A percentile compares a stretch with the other conserved stretches of the same genome.
These are phyloP conservation scores for Anthostomella pinea DNA, from an alignment of 2,329 filamentous ascomycete genomes.

Conservation along the genomic window DNA sequence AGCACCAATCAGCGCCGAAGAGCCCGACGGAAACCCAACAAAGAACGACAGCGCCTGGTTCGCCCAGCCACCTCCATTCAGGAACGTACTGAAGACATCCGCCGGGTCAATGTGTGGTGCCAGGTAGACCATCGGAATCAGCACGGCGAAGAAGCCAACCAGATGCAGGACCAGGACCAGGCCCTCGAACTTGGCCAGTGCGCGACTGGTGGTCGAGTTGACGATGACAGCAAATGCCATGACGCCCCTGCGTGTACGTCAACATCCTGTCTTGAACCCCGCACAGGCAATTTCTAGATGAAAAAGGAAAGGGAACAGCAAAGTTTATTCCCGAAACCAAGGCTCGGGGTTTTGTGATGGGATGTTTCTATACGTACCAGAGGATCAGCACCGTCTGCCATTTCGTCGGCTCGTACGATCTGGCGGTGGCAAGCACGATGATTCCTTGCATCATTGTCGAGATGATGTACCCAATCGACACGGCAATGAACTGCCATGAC, in stretches of 20 bases:
- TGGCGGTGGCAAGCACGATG: slow-evolving; percentile 16
- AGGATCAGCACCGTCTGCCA: slow-evolving; percentile 26
- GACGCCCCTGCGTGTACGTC: too few species aligned
- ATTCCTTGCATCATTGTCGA: slow-evolving; percentile 25
- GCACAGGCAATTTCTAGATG: too few species aligned
- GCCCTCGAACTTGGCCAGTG: slow-evolving; percentile 23
- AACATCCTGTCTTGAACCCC: too few species aligned
- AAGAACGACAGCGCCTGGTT: slow-evolving; percentile 41
- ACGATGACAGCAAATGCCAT: slow-evolving; percentile 15
- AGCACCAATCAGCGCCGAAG: slow-evolving; percentile 14
- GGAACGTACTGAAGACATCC: slow-evolving; percentile 39
- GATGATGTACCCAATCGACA: slow-evolving; percentile 15
- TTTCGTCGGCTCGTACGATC: slow-evolving; percentile 11
- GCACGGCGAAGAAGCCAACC: slow-evolving; percentile 37
- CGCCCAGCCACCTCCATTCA: slow-evolving; percentile 44
- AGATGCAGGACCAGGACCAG: slow-evolving; percentile 30
- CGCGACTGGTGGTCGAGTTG: slow-evolving; percentile 20
- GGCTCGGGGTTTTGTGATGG: too few species aligned
- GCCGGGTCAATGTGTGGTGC: slow-evolving; percentile 30
- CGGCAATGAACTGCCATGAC: slow-evolving; percentile 21
- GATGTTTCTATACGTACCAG: too few species aligned
- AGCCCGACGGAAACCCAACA: slow-evolving; percentile 14
- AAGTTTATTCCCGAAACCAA: too few species aligned
- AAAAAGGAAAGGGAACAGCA: too few species aligned
- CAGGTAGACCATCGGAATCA: slow-evolving; percentile 30